Evolutionary conservation across 306 rosid species (phyloP).

Genomic region (Inga laurina): DNA sequence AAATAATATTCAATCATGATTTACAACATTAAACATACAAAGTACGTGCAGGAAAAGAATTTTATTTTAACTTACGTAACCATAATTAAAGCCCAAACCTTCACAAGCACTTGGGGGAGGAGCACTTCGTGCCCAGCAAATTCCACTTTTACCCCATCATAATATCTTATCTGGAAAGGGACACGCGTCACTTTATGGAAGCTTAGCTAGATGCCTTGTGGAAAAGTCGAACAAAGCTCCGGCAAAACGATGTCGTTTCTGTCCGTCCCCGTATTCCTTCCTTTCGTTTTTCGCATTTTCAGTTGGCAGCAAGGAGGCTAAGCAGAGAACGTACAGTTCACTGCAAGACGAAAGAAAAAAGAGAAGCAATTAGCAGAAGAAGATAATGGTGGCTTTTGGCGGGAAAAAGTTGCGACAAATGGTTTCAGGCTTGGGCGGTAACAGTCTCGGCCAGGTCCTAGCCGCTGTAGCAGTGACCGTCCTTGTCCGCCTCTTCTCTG

Average conservation of each 20-base stretch:
- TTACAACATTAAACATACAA: too few species aligned
- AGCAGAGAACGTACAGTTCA: not conserved
- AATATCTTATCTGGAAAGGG: slow-evolving; percentile 55
- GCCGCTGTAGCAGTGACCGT: slow-evolving; percentile 71
- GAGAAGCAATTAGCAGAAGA: not conserved
- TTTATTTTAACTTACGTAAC: too few species aligned
- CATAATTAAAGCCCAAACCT: too few species aligned
- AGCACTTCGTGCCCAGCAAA: not conserved
- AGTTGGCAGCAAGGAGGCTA: not conserved
- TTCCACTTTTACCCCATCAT: not conserved
- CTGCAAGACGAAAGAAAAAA: not conserved
- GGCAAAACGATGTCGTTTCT: not conserved
- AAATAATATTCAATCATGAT: too few species aligned
- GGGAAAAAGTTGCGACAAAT: slow-evolving; percentile 68
- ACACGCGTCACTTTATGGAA: slow-evolving; percentile 59
- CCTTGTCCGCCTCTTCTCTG: slow-evolving; percentile 77
- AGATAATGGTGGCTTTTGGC: slow-evolving; percentile 62
- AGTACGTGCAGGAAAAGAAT: too few species aligned
- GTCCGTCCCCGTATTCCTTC: not conserved
- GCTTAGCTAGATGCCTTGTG: not conserved
- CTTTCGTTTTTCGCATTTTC: not conserved
- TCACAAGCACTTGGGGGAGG: too few species aligned
- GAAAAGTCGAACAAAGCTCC: not conserved
- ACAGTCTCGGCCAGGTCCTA: slow-evolving; percentile 69
- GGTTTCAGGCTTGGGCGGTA: slow-evolving; percentile 50